Evolutionary conservation across 23 red algal species (phyloP), one percentile per base, ranked within the genome.

Genomic region (Gracilaria domingensis): DNA sequence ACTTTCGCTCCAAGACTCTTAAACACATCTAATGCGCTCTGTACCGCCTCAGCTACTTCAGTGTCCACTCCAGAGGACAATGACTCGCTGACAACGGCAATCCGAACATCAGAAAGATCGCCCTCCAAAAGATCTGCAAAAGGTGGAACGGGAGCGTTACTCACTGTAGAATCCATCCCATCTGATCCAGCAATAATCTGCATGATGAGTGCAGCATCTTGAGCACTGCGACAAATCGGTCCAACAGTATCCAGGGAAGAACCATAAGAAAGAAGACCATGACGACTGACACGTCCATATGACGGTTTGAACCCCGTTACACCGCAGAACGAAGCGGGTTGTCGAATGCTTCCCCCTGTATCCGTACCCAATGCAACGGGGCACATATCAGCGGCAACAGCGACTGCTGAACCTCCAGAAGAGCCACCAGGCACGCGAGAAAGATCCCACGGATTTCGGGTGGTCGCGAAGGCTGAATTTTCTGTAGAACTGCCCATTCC

Each of bases 201-300:
- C 87, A 92, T 66, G 37, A 86, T 47, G 25, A 74, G 79, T 34
- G 97, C 93, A 23, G 89, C 71, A 53, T 98, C 97, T 61, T 42
- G 71, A 37, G 94, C 93, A 1, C 69, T 79, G 24, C 62, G 55
- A 20, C 65, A 82, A 44, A 98, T 84, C n/a, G 93, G 93, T 11
- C 97, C 97, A 24, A 98, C 85, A 25, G 93, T 96, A 62, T 98
- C 97, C 37, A 98, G 69, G 26, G 93, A 95, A 61, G 93, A 95
- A 30, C 89, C 93, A 66, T 94, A 98, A 56, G 97, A 89, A 30
- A 98, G 47, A 44, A 98, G 89, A 18, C 97, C 97, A 81, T 96
- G 75, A 26, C 97, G 87, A 55, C 59, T 67, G 0, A 96, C 92
- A 37, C 84, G 88, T 8, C 93, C 97, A 79, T 99, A 95, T 12